phyloP scores from a whole-genome alignment of 306 rosid species.

The Vigna angularis region DNA sequence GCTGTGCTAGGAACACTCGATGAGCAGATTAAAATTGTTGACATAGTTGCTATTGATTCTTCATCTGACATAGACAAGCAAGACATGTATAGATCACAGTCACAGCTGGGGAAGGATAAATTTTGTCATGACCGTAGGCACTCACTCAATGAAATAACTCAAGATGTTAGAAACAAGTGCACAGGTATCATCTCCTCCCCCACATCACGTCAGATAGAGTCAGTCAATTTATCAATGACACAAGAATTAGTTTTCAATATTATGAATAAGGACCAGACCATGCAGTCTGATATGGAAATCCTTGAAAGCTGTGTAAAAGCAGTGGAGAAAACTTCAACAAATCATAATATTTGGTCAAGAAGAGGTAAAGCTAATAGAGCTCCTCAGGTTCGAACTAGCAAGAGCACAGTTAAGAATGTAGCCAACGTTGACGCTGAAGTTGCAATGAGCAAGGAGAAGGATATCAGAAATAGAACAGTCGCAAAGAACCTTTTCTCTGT shows the following conservation, averaged over 20 bases:
- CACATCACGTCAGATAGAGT: constrained; percentile 35
- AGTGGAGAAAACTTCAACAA: constrained; percentile 42
- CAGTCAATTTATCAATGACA: constrained; percentile 38
- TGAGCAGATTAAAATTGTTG: constrained; percentile 33
- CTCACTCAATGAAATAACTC: constrained; percentile 29
- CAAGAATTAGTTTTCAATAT: constrained; percentile 36
- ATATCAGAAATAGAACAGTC: constrained; percentile 15
- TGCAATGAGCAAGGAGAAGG: constrained; percentile 36
- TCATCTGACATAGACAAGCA: constrained; percentile 26
- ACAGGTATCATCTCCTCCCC: constrained; percentile 29
- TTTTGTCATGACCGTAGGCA: constrained; percentile 30
- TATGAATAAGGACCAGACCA: constrained; percentile 38
- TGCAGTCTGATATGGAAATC: constrained; percentile 47
- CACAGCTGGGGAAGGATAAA: constrained; percentile 27
- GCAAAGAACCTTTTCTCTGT: constrained; percentile 39
- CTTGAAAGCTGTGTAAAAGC: constrained; percentile 39
- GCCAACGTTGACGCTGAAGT: constrained; percentile 30
- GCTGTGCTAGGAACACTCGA: constrained; percentile 5
- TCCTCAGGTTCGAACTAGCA: constrained; percentile 55
- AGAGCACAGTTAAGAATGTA: constrained; percentile 32
- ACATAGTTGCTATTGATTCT: constrained; percentile 32
- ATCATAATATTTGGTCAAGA: constrained; percentile 69
- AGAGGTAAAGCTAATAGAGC: constrained; percentile 69
- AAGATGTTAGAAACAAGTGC: constrained; percentile 41
- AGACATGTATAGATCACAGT: constrained; percentile 21